Evolutionary conservation across 805 yeast species (phyloP), one percentile per base, ranked within the genome.

Genomic region (Crinitomyces ghanaensis): DNA sequence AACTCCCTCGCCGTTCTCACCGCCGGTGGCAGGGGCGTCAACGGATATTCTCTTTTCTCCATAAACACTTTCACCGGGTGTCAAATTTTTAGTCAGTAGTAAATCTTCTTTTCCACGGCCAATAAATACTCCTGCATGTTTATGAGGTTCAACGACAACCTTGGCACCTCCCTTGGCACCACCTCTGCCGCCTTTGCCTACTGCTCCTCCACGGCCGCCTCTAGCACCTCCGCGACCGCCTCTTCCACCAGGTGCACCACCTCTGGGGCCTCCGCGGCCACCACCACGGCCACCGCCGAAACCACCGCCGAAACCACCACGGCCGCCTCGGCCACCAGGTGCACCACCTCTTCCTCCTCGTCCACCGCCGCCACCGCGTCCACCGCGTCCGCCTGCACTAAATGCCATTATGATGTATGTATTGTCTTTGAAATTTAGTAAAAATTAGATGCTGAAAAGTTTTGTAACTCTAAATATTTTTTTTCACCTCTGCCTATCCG

Each of bases 101-200:
- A 91, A 73, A 74, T 91, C 98, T 70, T 91, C 98, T 66, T 91
- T 91, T 63, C 98, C 98, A 70, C 97, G 84, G 61, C 97, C 98
- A 64, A 91, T 88, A 77, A 76, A 91, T 48, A 91, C 95, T 75
- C 65, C 98, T 35, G 86, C 94, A 60, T 91, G 97, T 69, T 95
- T 81, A 66, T 91, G 98, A 52, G 97, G 96, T 68, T 91, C 98
- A 50, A 88, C 79, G 55, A 88, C 83, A 49, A 88, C 97, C 70
- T 81, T 91, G 53, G 95, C 94, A 32, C 82, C 75, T 39, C 80
- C 74, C 38, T 74, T 60, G 33, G 72, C 68, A 34, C 74, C 70
- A 27, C 73, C 74, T 36, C 65, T 53, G n/a, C n/a, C n/a, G n/a
- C n/a, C n/a, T n/a, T n/a, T n/a, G n/a, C n/a, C n/a, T n/a, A n/a